Evolutionary conservation across 169 alveolate species (phyloP).

Genomic region (Plasmodium reichenowi): DNA sequence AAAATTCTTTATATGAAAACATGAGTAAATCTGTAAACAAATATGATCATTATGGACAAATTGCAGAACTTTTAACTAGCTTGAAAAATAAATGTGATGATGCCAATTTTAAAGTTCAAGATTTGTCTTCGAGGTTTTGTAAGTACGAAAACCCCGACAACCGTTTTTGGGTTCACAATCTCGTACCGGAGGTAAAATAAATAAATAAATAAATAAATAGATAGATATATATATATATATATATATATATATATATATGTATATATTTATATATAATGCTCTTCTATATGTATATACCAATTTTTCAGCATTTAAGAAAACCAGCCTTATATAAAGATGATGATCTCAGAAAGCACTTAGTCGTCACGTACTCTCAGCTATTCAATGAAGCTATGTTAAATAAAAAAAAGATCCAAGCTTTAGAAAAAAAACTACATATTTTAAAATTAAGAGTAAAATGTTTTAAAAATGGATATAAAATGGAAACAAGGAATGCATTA

Average conservation of each 20-base stretch:
- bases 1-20: neutral
- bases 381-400: conserved; percentile 56
- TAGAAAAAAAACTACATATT: conserved; percentile 61
- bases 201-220: neutral
- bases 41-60: conserved; percentile 53
- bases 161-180: conserved; percentile 60
- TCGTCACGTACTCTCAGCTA: conserved; percentile 33
- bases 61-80: conserved; percentile 37
- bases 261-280: neutral
- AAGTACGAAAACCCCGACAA: conserved; percentile 67
- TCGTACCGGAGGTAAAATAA: conserved; percentile 45
- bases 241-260: neutral
- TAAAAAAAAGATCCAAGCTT: conserved; percentile 34
- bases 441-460: conserved; percentile 32
- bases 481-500: conserved; percentile 66
- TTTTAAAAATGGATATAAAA: conserved; percentile 31
- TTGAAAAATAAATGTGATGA: conserved; percentile 53
- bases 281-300: neutral
- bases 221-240: neutral
- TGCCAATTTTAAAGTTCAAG: conserved; percentile 47
- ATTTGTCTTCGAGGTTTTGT: conserved; percentile 20
- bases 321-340: conserved; percentile 37
- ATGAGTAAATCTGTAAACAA: conserved; percentile 4
- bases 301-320: conserved; percentile 53
- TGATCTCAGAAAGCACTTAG: conserved; percentile 51